A percentile compares a stretch with the other conserved stretches of the same genome.
Conservation (phyloP, 805 yeast genomes). For the Yamadazyma philogaea region DNA sequence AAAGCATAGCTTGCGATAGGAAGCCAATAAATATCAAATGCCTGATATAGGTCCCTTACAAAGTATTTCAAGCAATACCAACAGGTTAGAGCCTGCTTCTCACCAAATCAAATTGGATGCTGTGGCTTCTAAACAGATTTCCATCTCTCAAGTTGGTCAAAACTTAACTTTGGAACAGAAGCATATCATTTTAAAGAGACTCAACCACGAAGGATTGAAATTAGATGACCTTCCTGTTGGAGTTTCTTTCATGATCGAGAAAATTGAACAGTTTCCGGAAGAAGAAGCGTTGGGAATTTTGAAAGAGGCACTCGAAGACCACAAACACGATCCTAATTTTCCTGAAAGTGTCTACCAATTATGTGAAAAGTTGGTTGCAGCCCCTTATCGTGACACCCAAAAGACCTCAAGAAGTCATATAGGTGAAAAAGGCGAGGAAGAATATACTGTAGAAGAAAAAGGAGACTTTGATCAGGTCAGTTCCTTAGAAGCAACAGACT, state of each 20-base stretch:
- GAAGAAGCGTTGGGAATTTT: slow-evolving; percentile 27
- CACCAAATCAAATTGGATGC: slow-evolving; percentile 17
- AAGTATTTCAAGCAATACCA: background rate
- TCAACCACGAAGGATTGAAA: slow-evolving; percentile 24
- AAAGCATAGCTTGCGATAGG: too few relatives aligned
- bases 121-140: slow-evolving; percentile 22
- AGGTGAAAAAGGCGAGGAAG: slow-evolving; percentile 8
- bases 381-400: background rate
- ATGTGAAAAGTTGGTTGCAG: slow-evolving; percentile 18
- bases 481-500: slow-evolving; percentile 30
- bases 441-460: slow-evolving; percentile 1
- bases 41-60: background rate
- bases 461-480: slow-evolving; percentile 4
- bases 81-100: background rate
- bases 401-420: background rate
- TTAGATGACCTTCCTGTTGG: slow-evolving; percentile 31
- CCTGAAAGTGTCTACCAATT: slow-evolving; percentile 27
- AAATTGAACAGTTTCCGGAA: slow-evolving; percentile 21
- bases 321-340: slow-evolving; percentile 32
- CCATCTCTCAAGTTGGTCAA: slow-evolving; percentile 22
- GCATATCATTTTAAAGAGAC: slow-evolving; percentile 24
- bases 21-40: too few relatives aligned
- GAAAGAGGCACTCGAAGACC: slow-evolving; percentile 26
- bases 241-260: slow-evolving; percentile 29
- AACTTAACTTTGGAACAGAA: slow-evolving; percentile 26